A percentile compares a stretch with the other conserved stretches of the same genome.
Evolutionary conservation across 352 stramenopile genomes (phyloP).

Genomic region (Blastocystis sp.): DNA sequence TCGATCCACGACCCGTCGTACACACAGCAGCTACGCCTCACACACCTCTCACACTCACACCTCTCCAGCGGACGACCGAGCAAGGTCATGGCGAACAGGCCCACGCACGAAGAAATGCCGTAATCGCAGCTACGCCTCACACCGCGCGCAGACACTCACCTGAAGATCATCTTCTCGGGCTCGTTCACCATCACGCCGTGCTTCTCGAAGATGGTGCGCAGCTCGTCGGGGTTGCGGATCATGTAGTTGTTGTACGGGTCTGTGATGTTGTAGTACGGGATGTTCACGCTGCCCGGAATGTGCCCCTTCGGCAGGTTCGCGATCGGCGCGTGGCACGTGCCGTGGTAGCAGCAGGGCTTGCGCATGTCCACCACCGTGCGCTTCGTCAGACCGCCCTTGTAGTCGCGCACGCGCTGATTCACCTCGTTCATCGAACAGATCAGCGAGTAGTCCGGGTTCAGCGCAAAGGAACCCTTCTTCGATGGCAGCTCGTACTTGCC

Average conservation of each 20-base stretch:
- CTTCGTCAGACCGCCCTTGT: conserved; percentile 33
- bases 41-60: not conserved
- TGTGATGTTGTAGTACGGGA: conserved; percentile 59
- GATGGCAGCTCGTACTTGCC: not conserved
- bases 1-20: conserved; percentile 66
- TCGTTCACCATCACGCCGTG: conserved; percentile 46
- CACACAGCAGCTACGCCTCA: conserved; percentile 48
- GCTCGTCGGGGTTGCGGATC: conserved; percentile 38
- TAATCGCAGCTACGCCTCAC: conserved; percentile 62
- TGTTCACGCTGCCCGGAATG: conserved; percentile 57
- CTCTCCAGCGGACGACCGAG: conserved; percentile 42
- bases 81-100: conserved; percentile 50
- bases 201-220: conserved; percentile 65
- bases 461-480: not conserved
- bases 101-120: conserved; percentile 62
- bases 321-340: conserved; percentile 45
- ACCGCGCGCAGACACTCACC: not conserved
- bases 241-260: conserved; percentile 68
- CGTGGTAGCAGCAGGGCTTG: conserved; percentile 41
- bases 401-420: conserved; percentile 54
- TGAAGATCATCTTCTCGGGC: conserved; percentile 67
- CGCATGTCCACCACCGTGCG: conserved; percentile 30
- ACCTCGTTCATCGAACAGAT: conserved; percentile 14
- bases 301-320: conserved; percentile 53
- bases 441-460: conserved; percentile 39